phyloP scores from a whole-genome alignment of 495 filamentous ascomycete species.

The Coniosporium apollinis region DNA sequence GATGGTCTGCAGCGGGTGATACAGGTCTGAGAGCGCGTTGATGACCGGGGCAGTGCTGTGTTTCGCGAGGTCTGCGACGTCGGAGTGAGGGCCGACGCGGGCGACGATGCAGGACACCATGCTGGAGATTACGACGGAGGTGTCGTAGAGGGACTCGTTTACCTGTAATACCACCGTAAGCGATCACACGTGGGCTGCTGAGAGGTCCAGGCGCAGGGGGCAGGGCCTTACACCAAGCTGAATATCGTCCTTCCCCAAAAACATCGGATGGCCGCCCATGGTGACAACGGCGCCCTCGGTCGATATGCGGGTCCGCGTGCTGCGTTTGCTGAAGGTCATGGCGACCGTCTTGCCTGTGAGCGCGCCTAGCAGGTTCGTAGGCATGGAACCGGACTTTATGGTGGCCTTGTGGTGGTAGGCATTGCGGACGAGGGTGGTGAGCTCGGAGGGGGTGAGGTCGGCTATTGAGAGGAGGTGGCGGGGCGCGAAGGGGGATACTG shows the following conservation, averaged over 20 bases:
- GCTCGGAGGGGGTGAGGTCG: constrained; percentile 63
- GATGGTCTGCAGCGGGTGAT: constrained; percentile 81
- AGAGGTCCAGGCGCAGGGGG: no score
- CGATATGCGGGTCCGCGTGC: constrained; percentile 80
- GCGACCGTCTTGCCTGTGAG: constrained; percentile 69
- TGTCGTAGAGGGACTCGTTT: constrained; percentile 85
- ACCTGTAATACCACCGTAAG: no score
- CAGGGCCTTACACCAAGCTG: constrained; percentile 93
- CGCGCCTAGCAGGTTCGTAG: constrained; percentile 34
- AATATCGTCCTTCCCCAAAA: constrained; percentile 85
- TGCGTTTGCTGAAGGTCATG: constrained; percentile 91
- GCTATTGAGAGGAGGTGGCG: constrained; percentile 75
- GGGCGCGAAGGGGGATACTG: constrained; percentile 21
- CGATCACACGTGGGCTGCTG: no score
- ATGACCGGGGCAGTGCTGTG: constrained; percentile 79
- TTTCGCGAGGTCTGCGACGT: constrained; percentile 63
- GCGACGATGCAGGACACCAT: constrained; percentile 88
- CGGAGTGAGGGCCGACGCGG: constrained; percentile 67
- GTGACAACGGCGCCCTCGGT: constrained; percentile 72
- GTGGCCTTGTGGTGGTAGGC: constrained; percentile 56
- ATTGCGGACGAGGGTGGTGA: constrained; percentile 66
- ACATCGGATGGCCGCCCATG: constrained; percentile 90
- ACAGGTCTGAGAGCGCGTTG: constrained; percentile 78
- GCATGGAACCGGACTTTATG: constrained; percentile 55
- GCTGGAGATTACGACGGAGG: constrained; percentile 70